Conservation (phyloP, 164 flowering plant genomes). For the Stephania cephalantha region DNA sequence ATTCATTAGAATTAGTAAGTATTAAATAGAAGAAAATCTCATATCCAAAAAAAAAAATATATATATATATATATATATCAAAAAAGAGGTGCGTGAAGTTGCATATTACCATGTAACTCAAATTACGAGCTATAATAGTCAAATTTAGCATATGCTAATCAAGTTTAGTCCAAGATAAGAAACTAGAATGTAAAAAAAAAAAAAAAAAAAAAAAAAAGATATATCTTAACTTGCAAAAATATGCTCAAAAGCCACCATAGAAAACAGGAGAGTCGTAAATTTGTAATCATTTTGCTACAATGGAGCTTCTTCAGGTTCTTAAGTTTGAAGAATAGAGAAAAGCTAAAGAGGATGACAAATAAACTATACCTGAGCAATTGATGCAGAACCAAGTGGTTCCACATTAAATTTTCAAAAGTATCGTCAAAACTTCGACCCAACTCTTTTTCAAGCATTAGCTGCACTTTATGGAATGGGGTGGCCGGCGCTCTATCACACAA, state of each 20-base stretch:
- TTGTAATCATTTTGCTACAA: not conserved
- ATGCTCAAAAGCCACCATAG: too few relatives aligned
- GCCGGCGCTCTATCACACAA: conserved; percentile 88
- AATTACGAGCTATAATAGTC: too few relatives aligned
- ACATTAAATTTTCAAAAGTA: conserved; percentile 71
- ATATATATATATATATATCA: too few relatives aligned
- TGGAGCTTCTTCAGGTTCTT: not conserved
- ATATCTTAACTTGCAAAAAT: too few relatives aligned
- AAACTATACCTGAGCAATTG: conserved; percentile 85
- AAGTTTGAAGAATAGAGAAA: not conserved
- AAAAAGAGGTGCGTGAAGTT: not conserved
- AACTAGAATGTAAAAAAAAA: too few relatives aligned
- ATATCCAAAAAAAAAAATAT: too few relatives aligned
- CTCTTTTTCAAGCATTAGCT: conserved; percentile 62
- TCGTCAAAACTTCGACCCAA: conserved; percentile 55
- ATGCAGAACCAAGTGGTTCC: conserved; percentile 88
- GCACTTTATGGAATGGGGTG: conserved; percentile 55
- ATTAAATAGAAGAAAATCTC: too few relatives aligned
- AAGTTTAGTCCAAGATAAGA: too few relatives aligned
- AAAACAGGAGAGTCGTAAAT: not conserved
- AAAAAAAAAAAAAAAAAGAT: too few relatives aligned
- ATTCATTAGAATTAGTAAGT: too few relatives aligned
- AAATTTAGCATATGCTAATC: too few relatives aligned
- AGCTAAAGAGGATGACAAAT: not conserved
- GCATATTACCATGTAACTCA: too few relatives aligned